phyloP scores from a whole-genome alignment of 306 rosid species.

The Chamaecrista fasciculata region DNA sequence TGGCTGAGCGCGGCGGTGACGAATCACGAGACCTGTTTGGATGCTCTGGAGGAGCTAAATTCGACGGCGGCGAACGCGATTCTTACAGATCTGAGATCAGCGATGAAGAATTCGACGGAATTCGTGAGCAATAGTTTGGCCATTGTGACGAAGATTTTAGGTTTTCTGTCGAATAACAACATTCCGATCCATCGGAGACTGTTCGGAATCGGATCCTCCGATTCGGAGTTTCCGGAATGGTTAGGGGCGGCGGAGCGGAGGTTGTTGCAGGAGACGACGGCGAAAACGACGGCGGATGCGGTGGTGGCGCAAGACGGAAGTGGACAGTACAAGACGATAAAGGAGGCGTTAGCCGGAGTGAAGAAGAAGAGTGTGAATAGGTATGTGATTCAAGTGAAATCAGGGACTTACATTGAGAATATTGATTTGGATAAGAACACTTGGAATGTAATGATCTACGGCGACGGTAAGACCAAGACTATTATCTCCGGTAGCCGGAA shows the following conservation, averaged over 20 bases:
- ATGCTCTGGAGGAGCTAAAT: slow-evolving; percentile 60
- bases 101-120: slow-evolving; percentile 67
- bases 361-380: slow-evolving; percentile 60
- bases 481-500: slow-evolving; percentile 57
- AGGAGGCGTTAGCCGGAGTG: slow-evolving; percentile 54
- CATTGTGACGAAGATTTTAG: slow-evolving; percentile 55
- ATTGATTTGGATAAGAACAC: slow-evolving; percentile 67
- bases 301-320: slow-evolving; percentile 77
- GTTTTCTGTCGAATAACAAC: slow-evolving; percentile 39
- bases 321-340: slow-evolving; percentile 47
- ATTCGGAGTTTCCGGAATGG: slow-evolving; percentile 62
- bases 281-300: slow-evolving; percentile 6
- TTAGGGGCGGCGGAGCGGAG: slow-evolving; percentile 63
- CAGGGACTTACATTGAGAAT: slow-evolving; percentile 69
- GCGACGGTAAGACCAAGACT: slow-evolving; percentile 72
- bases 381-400: slow-evolving; percentile 60
- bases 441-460: slow-evolving; percentile 88
- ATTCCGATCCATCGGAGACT: slow-evolving; percentile 59
- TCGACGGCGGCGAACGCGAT: slow-evolving; percentile 33
- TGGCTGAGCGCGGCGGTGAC: slow-evolving; percentile 86
- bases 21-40: slow-evolving; percentile 77
- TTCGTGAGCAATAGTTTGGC: slow-evolving; percentile 81
- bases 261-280: slow-evolving; percentile 37
- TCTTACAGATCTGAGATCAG: slow-evolving; percentile 13
- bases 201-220: slow-evolving; percentile 29